phyloP scores from a whole-genome alignment of 2,329 filamentous ascomycete species.

The Aspergillus pseudotamarii region DNA sequence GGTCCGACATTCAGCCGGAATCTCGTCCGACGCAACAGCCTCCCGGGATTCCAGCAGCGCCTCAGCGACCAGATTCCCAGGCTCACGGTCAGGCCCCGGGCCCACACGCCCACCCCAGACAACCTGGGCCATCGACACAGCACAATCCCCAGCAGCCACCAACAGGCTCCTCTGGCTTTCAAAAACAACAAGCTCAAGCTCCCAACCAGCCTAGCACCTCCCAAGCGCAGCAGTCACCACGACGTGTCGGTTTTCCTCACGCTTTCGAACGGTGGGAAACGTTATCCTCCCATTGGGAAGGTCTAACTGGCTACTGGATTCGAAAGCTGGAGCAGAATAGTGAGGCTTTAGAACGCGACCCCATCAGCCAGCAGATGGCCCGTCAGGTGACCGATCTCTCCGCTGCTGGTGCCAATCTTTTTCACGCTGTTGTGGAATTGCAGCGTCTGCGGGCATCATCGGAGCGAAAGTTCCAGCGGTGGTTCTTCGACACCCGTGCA shows the following conservation, averaged over 20 bases:
- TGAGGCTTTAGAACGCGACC: conserved; percentile 78
- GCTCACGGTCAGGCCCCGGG: conserved; percentile 12
- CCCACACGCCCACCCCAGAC: conserved; percentile 19
- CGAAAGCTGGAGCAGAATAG: conserved; percentile 87
- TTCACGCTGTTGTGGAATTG: conserved; percentile 95
- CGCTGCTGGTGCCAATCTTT: conserved; percentile 92
- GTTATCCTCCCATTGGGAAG: conserved; percentile 96
- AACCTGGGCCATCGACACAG: conserved; percentile 21
- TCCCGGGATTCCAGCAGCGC: conserved; percentile 12
- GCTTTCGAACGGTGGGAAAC: conserved; percentile 98
- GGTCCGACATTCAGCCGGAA: conserved; percentile 11
- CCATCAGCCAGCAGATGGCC: conserved; percentile 83
- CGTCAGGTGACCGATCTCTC: conserved; percentile 97
- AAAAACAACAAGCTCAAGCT: conserved; percentile 30
- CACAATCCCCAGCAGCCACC: conserved; percentile 29
- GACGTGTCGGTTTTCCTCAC: conserved; percentile 80
- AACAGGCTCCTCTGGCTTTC: conserved; percentile 16
- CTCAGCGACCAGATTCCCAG: conserved; percentile 24
- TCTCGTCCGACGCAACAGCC: conserved; percentile 15
- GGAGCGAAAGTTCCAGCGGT: conserved; percentile 95
- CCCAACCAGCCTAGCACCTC: conserved; percentile 29
- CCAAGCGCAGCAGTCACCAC: conserved; percentile 37
- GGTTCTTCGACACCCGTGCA: conserved; percentile 93
- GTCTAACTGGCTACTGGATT: conserved; percentile 96
- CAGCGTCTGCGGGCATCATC: conserved; percentile 92